Conservation (phyloP, 129 eudicot genomes). For the Lactuca saligna region DNA sequence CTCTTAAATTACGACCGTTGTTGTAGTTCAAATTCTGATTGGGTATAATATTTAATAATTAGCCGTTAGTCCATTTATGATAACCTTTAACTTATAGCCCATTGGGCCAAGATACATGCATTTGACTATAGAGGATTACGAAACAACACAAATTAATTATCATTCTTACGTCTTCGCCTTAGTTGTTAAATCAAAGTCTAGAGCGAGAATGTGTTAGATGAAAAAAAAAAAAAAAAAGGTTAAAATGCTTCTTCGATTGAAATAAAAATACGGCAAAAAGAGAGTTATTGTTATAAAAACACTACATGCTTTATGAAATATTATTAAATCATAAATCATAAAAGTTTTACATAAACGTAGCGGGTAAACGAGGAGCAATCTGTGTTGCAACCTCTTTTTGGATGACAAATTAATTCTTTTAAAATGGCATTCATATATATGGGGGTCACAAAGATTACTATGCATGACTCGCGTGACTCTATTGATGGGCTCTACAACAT, state of each 20-base stretch:
- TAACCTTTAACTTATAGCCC: background rate
- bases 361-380: too few species aligned
- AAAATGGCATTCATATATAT: too few species aligned
- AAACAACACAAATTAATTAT: constrained; percentile 24
- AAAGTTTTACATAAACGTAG: too few species aligned
- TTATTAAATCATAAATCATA: too few species aligned
- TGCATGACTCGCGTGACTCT: too few species aligned
- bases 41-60: constrained; percentile 19
- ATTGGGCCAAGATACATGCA: background rate
- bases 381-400: too few species aligned
- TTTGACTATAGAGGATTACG: background rate
- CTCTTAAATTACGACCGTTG: constrained; percentile 13
- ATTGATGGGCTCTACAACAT: too few species aligned
- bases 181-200: constrained; percentile 7
- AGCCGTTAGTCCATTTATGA: constrained; percentile 19
- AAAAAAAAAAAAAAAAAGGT: constrained; percentile 10
- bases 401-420: too few species aligned
- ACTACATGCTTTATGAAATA: too few species aligned
- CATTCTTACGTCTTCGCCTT: constrained; percentile 20
- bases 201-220: constrained; percentile 7
- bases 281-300: too few species aligned
- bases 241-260: constrained; percentile 28
- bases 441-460: too few species aligned
- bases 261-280: constrained; percentile 11
- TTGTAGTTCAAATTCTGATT: background rate